Evolutionary conservation across 2,329 filamentous ascomycete genomes (phyloP), one percentile per base, ranked within the genome.

Genomic region (Penicillium corylophilum): DNA sequence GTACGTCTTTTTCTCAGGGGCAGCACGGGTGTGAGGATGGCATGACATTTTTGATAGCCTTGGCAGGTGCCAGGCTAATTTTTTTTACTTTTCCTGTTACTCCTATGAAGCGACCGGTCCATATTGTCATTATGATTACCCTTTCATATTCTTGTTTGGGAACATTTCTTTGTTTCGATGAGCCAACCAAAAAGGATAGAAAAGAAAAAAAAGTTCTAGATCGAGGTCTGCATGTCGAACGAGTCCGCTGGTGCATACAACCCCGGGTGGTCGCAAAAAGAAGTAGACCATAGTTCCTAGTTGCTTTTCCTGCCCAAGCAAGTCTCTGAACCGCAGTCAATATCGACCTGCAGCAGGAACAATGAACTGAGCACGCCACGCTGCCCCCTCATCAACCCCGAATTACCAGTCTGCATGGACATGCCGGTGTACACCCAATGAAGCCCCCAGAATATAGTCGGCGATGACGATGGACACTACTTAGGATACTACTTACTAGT

Each of bases 61-160:
- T 51, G 28, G 43, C 44, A 26, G 33, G 31, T 43, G 38, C 47
- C 50, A 48, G 23, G 42, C 41, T 45, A 41, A 16, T 46, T 36
- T 46, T 48, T 51, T 45, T 50, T 46, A 16, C 44, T 48, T 50
- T 47, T 50, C 41, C 53, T 38, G 36, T 35, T 48, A 41, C 18
- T 39, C 51, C 50, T 46, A 51, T 53, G 50, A 55, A 60, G 55
- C 53, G 53, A 60, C 51, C 57, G 45, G 59, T 54, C 53, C 55
- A 59, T 60, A 61, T 61, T 56, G 57, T 61, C 35, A 38, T 38
- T 59, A 62, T 60, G 57, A 59, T 56, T 51, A 61, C 52, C 49
- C 51, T 51, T 49, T 56, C 10, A 26, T 48, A 23, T 41, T 51
- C 45, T 46, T 48, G 44, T 50, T 50, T 41, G 20, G 36, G 26